A percentile compares a stretch with the other conserved stretches of the same genome.
phyloP scores from a whole-genome alignment of 345 rosid genomes.

The Orychophragmus violaceus region DNA sequence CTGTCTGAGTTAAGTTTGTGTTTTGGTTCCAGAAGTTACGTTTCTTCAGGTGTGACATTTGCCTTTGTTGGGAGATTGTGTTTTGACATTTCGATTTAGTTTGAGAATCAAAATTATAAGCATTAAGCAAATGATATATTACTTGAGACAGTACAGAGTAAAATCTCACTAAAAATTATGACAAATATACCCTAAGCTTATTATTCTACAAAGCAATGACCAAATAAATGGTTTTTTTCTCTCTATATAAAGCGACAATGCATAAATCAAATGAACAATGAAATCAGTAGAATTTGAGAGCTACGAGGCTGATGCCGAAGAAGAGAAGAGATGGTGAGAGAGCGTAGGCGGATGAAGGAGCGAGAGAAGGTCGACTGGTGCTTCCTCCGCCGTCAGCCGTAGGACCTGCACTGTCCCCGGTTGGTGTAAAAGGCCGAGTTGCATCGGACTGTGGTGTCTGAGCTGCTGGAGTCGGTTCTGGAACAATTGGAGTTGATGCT shows the following conservation, averaged over 20 bases:
- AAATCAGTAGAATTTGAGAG: conserved; percentile 37
- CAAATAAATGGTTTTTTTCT: background rate
- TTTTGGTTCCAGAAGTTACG: conserved; percentile 17
- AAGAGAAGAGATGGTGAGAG: conserved; percentile 46
- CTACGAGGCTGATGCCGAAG: conserved; percentile 35
- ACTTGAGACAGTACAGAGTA: background rate
- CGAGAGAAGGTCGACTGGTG: conserved; percentile 42
- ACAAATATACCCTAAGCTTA: conserved; percentile 10
- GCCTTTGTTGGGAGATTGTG: conserved; percentile 7
- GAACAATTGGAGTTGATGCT: conserved; percentile 47
- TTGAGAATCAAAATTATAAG: background rate
- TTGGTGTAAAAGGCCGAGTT: conserved; percentile 52
- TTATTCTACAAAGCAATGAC: conserved; percentile 4
- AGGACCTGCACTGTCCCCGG: conserved; percentile 32
- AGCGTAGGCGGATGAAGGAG: conserved; percentile 46
- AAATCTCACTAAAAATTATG: conserved; percentile 16
- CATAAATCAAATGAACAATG: background rate
- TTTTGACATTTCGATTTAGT: background rate
- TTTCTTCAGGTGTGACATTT: conserved; percentile 1
- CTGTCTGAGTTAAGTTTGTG: conserved; percentile 10
- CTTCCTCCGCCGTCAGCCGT: conserved; percentile 39
- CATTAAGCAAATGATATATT: conserved; percentile 3
- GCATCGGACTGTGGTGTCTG: conserved; percentile 48
- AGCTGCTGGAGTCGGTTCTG: conserved; percentile 52
- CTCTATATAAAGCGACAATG: background rate